Conservation (phyloP, 2,329 filamentous ascomycete species). For the Biscogniauxia marginata region DNA sequence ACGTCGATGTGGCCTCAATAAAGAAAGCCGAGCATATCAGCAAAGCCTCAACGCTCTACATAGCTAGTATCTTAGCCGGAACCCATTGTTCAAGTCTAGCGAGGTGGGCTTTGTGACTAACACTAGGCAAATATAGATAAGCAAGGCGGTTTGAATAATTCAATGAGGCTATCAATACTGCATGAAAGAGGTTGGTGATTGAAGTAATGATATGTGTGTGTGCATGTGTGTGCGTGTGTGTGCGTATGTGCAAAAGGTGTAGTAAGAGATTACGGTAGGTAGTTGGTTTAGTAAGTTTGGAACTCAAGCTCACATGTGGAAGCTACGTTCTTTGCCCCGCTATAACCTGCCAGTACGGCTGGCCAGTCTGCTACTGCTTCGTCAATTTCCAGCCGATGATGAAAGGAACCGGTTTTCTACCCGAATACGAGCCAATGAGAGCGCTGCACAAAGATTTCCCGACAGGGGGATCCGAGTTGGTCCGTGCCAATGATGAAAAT, state of each 20-base stretch:
- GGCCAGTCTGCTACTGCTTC: neutral
- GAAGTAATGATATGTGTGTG: neutral
- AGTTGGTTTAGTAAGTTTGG: neutral
- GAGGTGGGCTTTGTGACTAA: no score
- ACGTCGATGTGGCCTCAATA: no score
- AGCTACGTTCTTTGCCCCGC: neutral
- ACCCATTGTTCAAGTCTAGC: no score
- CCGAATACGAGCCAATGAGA: neutral
- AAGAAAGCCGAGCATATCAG: no score
- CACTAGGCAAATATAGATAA: no score
- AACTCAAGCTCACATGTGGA: neutral
- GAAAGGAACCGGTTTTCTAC: neutral
- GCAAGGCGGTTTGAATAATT: no score
- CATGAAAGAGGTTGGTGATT: no score
- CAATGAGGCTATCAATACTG: no score
- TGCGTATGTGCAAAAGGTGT: neutral
- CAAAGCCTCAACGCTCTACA: no score
- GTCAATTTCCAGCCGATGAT: neutral
- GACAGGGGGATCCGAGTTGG: neutral
- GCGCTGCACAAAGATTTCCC: neutral
- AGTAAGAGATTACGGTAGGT: neutral
- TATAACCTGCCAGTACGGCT: neutral
- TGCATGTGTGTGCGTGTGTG: neutral
- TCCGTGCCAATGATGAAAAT: neutral
- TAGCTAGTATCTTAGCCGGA: no score